These are phyloP conservation scores for Dothistroma septosporum DNA, from an alignment of 2,329 filamentous ascomycete genomes.

Conservation along the genomic window DNA sequence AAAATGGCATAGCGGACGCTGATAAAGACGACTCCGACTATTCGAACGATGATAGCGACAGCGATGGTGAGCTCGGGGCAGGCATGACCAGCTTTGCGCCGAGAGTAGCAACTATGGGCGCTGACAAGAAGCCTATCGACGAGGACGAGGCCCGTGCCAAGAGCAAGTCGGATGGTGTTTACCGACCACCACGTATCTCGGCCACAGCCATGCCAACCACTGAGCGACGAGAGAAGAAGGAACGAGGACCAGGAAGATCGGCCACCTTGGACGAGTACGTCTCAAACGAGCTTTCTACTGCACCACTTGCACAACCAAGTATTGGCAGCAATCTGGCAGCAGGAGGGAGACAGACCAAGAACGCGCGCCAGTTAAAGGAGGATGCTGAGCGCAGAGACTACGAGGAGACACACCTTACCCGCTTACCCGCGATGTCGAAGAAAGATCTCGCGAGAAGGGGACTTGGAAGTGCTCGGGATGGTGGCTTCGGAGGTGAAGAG, in stretches of 20 bases:
- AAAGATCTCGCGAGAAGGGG: slow-evolving; percentile 69
- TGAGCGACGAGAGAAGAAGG: slow-evolving; percentile 56
- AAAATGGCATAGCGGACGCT: slow-evolving; percentile 26
- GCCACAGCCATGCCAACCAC: slow-evolving; percentile 67
- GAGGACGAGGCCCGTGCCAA: slow-evolving; percentile 29
- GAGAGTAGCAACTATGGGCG: slow-evolving; percentile 49
- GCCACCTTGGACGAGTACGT: slow-evolving; percentile 90
- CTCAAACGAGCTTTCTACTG: slow-evolving; percentile 72
- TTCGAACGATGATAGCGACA: slow-evolving; percentile 38
- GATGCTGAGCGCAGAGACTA: slow-evolving; percentile 79
- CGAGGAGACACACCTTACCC: slow-evolving; percentile 88
- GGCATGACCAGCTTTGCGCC: slow-evolving; percentile 62
- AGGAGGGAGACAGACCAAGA: slow-evolving; percentile 75
- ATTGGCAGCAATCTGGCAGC: slow-evolving; percentile 81
- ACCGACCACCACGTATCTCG: slow-evolving; percentile 82
- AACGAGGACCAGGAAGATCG: slow-evolving; percentile 65
- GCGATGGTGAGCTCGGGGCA: slow-evolving; percentile 41
- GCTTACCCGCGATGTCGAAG: slow-evolving; percentile 80
- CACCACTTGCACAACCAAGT: slow-evolving; percentile 78
- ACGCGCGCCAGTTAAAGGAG: slow-evolving; percentile 66
- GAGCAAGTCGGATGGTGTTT: slow-evolving; percentile 61
- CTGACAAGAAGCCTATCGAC: slow-evolving; percentile 17
- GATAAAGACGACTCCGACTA: slow-evolving; percentile 33
- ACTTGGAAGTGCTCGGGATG: slow-evolving; percentile 41
- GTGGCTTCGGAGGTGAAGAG: slow-evolving; percentile 84